Evolutionary conservation across 345 rosid genomes (phyloP).

Genomic region (Laguncularia racemosa): DNA sequence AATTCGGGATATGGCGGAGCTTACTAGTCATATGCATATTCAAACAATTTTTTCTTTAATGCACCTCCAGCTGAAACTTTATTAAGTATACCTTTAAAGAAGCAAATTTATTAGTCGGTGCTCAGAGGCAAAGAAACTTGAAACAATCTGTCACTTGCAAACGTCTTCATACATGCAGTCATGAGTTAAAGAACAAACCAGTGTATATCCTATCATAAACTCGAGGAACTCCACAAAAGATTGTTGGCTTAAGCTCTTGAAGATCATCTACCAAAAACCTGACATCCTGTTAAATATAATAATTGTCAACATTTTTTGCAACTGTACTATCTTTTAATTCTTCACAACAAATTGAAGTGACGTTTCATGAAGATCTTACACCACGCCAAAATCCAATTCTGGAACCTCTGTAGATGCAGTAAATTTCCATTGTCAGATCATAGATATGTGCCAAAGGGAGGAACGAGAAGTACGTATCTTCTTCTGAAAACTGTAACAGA

Average conservation of each 20-base stretch:
- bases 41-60: constrained; percentile 55
- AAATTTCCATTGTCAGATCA: constrained; percentile 77
- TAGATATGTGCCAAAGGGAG: constrained; percentile 90
- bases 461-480: constrained; percentile 84
- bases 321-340: too few relatives aligned
- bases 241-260: constrained; percentile 77
- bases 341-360: too few relatives aligned
- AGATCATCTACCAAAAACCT: constrained; percentile 72
- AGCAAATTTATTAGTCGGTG: neutral
- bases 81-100: constrained; percentile 43
- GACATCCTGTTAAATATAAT: constrained; percentile 41
- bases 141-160: neutral
- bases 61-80: constrained; percentile 65
- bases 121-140: neutral
- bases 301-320: neutral
- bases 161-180: neutral
- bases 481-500: constrained; percentile 50
- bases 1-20: constrained; percentile 12
- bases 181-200: constrained; percentile 23
- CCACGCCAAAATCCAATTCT: constrained; percentile 92
- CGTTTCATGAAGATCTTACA: constrained; percentile 29
- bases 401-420: constrained; percentile 68
- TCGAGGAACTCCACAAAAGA: constrained; percentile 82
- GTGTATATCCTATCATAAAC: constrained; percentile 76
- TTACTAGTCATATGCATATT: constrained; percentile 78